A percentile compares a stretch with the other conserved stretches of the same genome.
These are phyloP conservation scores for Parsonsia alboflavescens DNA, from an alignment of 257 asterid species.

Conservation along the genomic window DNA sequence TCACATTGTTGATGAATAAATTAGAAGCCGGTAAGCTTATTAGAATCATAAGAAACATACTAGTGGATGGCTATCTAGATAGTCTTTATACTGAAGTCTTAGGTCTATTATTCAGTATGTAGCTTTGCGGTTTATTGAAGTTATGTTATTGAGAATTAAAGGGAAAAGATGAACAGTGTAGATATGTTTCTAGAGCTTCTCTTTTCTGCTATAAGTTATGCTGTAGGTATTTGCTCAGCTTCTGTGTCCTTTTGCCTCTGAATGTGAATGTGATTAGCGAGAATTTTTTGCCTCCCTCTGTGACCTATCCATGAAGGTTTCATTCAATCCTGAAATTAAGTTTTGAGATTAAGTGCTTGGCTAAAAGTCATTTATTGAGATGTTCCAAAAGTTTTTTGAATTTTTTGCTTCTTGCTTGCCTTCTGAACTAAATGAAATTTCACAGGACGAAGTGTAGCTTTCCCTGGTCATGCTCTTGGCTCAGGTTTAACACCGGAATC, in stretches of 20 bases:
- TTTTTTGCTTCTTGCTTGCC: neutral
- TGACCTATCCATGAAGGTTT: neutral
- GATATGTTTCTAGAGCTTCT: neutral
- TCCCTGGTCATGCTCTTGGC: conserved; percentile 98
- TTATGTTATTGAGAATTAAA: neutral
- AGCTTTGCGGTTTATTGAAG: neutral
- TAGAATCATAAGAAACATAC: neutral
- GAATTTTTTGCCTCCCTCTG: neutral
- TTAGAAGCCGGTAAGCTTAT: neutral
- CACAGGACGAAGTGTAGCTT: conserved; percentile 94
- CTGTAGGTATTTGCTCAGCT: neutral
- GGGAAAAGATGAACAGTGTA: neutral
- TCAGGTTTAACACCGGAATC: conserved; percentile 77
- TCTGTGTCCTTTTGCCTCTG: neutral
- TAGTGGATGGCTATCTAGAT: neutral
- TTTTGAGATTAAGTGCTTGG: neutral
- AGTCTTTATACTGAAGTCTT: neutral
- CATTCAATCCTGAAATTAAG: neutral
- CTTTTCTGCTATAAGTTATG: neutral
- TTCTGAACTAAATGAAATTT: conserved; percentile 6
- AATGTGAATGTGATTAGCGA: neutral
- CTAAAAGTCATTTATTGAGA: neutral
- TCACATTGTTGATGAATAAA: neutral
- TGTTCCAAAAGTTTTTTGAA: neutral
- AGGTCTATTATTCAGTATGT: neutral